Percentiles rank a stretch among this genome's conserved stretches.
These are phyloP conservation scores for Kwoniella shandongensis DNA, from an alignment of 768 basidiomycete genomes.

Conservation along the genomic window DNA sequence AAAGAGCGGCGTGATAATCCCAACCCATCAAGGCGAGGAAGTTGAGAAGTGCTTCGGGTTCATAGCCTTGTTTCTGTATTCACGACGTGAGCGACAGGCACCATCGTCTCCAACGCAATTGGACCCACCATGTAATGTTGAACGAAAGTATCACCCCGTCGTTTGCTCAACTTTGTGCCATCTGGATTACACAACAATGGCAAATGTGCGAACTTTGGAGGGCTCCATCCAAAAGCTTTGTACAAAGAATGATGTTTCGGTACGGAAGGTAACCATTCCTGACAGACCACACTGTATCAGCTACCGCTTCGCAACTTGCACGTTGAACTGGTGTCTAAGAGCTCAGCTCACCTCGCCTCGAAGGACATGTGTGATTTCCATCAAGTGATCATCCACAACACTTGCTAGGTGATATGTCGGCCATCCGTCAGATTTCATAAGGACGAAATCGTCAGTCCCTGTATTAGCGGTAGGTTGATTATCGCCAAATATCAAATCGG, in stretches of 20 bases:
- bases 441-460: conserved; percentile 75
- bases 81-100: neutral
- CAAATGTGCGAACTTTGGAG: conserved; percentile 85
- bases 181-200: conserved; percentile 86
- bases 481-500: conserved; percentile 74
- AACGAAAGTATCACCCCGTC: conserved; percentile 84
- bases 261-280: conserved; percentile 97
- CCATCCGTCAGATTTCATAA: conserved; percentile 87
- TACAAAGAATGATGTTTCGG: conserved; percentile 90
- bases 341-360: conserved; percentile 75
- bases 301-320: no score
- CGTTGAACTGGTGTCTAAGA: neutral
- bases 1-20: conserved; percentile 61
- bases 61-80: conserved; percentile 78
- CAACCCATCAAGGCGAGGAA: conserved; percentile 95
- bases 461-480: conserved; percentile 53
- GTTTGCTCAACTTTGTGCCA: conserved; percentile 91
- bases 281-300: neutral
- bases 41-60: conserved; percentile 82
- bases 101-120: neutral
- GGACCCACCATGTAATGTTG: conserved; percentile 74
- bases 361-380: conserved; percentile 93
- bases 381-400: conserved; percentile 91
- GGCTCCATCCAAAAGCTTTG: conserved; percentile 66
- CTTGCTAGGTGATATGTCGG: conserved; percentile 97